Base-by-base conservation (phyloP, 768 basidiomycete genomes). In the Suillus hirtellus region DNA sequence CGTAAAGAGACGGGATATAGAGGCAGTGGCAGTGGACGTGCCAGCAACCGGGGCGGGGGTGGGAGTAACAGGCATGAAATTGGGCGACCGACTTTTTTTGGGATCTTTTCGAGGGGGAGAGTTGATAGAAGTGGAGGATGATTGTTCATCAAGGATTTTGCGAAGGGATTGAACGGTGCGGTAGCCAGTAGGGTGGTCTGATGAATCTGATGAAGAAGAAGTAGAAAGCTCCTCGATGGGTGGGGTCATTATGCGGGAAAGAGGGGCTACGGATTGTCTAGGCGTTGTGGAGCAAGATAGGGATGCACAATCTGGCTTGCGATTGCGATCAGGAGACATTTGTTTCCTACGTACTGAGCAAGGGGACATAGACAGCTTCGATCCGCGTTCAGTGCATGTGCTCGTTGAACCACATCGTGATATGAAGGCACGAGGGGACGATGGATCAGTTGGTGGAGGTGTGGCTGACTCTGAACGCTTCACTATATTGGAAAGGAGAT, bases 1-100 rank as follows among this genome's bases (percentile, higher is more conserved):
- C 1, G 89, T 90, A 68, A 88, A 89, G 15, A 93, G 81, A n/a
- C 88, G 81, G 27, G 90, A 91, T 55, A 93, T 81, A 35, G 87
- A 89, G 1, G 91, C 92, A 2, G 92, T 93, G 1, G 92, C 88
- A 5, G 79, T 89, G 4, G 89, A 90, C 4, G 89, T 88, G n/a
- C 84, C 81, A 7, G 88, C 78, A 1, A 74, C 70, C 11, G 85
- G 84, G 11, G 80, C 78, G 1, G 89, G 87, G 3, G 84, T 81
- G 4, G 75, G 76, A 53, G 71, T 81, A 63, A 73, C 69, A 35
- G 61, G 84, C 77, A 42, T 80, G 79, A 70, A 70, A 46, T 64
- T 52, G 42, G 68, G 71, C 21, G 69, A 31, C 38, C 72, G 71
- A 40, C 24, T 43, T 19, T 56, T n/a, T 50, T 63, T 71, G 17